Base-by-base conservation (phyloP, 2,329 filamentous ascomycete genomes). In the Fusarium sp. region DNA sequence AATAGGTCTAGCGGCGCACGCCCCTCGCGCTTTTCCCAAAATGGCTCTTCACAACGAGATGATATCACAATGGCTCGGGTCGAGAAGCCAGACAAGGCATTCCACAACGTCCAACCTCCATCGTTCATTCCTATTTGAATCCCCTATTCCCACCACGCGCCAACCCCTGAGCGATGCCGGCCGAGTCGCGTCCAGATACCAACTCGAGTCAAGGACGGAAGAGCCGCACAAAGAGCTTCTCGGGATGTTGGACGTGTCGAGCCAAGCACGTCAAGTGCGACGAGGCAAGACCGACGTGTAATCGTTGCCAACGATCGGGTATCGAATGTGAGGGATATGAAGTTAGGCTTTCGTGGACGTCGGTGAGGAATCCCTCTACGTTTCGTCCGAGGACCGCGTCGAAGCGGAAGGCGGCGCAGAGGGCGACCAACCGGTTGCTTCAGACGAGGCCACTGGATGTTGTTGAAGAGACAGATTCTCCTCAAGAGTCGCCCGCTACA, bases 201-300 rank as follows among this genome's bases (percentile, higher is more conserved):
- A 14, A 49, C 14, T 64, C 68, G 6, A 67, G 61, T 6, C 64
- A 71, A 6, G 65, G 58, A n/a, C 67, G 67, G 3, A 74, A 73
- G 59, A 58, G 44, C n/a, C 72, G 72, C 33, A 73, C 71, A 5
- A 74, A 74, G 62, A 74, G 62, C 14, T 74, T 74, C 14, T 73
- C 73, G 2, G 73, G 73, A 16, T 74, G 73, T 53, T 74, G 73
- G 73, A 74, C 73, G 0, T 74, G 73, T 62, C 62, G 73, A 6
- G 71, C 73, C 6, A 74, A 74, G 31, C 73, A 74, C 25, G 59
- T 74, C 59, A 74, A 74, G 13, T 72, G 69, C 54, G 69, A 72
- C 31, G 73, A 74, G 54, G 55, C 65, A 0, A 68, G 71, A 4
- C 73, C 73, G 0, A 46, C 58, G 1, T 74, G 73, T 34, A 51